Evolutionary conservation across 2,329 filamentous ascomycete species (phyloP).

Genomic region (Mollisia scopiformis): DNA sequence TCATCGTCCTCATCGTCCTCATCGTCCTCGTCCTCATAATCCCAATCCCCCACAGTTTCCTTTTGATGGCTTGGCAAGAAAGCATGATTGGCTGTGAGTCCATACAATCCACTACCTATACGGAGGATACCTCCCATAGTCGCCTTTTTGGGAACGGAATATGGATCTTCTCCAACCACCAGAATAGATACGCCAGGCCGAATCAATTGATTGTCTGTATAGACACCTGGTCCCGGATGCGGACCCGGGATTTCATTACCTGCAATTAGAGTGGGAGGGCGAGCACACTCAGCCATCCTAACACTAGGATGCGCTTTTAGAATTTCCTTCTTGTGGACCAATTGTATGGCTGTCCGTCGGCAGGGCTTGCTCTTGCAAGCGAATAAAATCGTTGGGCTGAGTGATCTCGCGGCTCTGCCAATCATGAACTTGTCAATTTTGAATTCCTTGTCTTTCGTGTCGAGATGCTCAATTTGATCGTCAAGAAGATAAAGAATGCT

Average conservation of each 20-base stretch:
- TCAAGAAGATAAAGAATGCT: conserved; percentile 15
- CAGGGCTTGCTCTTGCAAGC: conserved; percentile 14
- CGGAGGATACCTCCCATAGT: conserved; percentile 1
- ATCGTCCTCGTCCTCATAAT: background rate
- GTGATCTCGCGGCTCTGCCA: conserved; percentile 3
- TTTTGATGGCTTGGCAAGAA: background rate
- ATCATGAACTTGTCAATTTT: conserved; percentile 26
- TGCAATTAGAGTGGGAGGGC: background rate
- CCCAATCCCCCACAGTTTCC: too few species aligned
- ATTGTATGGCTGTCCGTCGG: conserved; percentile 18
- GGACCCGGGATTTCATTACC: background rate
- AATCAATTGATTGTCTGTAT: background rate
- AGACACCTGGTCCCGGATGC: background rate
- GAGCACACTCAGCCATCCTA: conserved; percentile 3
- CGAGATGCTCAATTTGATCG: conserved; percentile 16
- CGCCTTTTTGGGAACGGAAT: background rate
- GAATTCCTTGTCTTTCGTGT: conserved; percentile 16
- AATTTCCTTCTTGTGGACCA: conserved; percentile 15
- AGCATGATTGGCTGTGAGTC: conserved; percentile 4
- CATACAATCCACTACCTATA: background rate
- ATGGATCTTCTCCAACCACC: background rate
- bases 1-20: too few species aligned
- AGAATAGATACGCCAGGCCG: background rate
- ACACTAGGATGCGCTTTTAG: conserved; percentile 14
- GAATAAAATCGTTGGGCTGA: conserved; percentile 21